Base-by-base conservation (phyloP, 345 rosid genomes). In the Barbarea vulgaris region DNA sequence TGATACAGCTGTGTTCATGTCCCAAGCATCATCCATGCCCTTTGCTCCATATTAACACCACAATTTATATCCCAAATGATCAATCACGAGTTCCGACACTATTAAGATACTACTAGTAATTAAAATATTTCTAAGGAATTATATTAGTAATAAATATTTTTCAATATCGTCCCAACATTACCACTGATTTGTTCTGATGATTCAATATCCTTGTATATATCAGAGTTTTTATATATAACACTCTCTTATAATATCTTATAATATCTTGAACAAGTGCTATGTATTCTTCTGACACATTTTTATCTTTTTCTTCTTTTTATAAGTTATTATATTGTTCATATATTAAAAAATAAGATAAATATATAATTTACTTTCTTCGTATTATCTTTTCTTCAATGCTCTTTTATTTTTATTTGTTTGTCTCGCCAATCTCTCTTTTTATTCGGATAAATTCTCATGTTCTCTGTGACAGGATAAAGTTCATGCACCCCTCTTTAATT, bases 401-500 rank as follows among this genome's bases (percentile, higher is more conserved):
- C 44, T 30, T 58, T 68, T n/a, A n/a, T 36, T 58, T 1, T 48
- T 55, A 28, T 28, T 28, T 27, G 30, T 28, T 28, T 28, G 61
- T 25, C 58, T 50, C 63, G 76, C 37, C 63, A 39, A 51, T 69
- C 56, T 52, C 17, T 75, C 67, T 64, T 63, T 67, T 68, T 63
- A 73, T 69, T 47, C 58, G 82, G 96, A 88, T 85, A 89, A 86
- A 80, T 76, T 83, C 83, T 85, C 93, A 83, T 83, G 90, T 89
- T 89, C 89, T 77, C 60, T 74, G 87, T 82, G 88, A 78, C 86
- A 81, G 84, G 78, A 77, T 74, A 67, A 71, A 71, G 65, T 66
- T 77, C 77, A 63, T 77, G 76, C 72, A 71, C 62, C 81, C 36
- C 57, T 69, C 75, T 70, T 64, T 77, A 64, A 63, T 71, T 63